These are phyloP conservation scores for Amborella trichopoda DNA, from an alignment of 164 flowering plant genomes.

Conservation along the genomic window DNA sequence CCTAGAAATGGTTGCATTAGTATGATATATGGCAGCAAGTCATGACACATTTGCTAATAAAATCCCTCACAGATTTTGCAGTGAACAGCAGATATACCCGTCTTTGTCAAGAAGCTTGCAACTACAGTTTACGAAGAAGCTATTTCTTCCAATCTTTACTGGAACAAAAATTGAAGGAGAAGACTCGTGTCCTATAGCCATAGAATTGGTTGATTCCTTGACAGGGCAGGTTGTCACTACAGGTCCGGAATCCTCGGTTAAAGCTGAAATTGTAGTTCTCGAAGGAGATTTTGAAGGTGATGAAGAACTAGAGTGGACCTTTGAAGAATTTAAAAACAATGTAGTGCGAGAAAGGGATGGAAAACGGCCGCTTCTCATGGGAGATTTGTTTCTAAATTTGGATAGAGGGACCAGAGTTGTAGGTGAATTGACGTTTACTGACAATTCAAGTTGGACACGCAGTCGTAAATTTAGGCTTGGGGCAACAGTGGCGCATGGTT, in stretches of 20 bases:
- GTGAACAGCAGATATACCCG: conserved; percentile 28
- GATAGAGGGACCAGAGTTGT: conserved; percentile 49
- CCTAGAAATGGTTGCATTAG: too few species aligned
- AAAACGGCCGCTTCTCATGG: conserved; percentile 37
- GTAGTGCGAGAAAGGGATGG: conserved; percentile 42
- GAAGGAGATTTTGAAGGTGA: conserved; percentile 46
- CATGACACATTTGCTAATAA: too few species aligned
- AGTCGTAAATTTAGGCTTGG: conserved; percentile 50
- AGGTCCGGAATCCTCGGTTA: conserved; percentile 29
- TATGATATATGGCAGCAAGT: too few species aligned
- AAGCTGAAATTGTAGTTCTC: conserved; percentile 41
- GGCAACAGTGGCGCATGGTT: conserved; percentile 24
- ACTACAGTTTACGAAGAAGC: conserved; percentile 37
- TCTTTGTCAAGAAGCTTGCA: conserved; percentile 44
- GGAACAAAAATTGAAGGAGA: conserved; percentile 74
- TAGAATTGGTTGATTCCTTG: conserved; percentile 41
- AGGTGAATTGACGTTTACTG: conserved; percentile 45
- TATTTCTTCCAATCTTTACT: conserved; percentile 73
- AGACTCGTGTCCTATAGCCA: conserved; percentile 27
- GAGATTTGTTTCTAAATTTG: conserved; percentile 41
- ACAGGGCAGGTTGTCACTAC: conserved; percentile 22
- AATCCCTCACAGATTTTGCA: too few species aligned
- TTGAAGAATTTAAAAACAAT: conserved; percentile 28
- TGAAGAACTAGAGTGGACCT: conserved; percentile 28
- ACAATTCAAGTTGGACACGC: conserved; percentile 61